Evolutionary conservation across 164 flowering plant genomes (phyloP), one percentile per base, ranked within the genome.

Genomic region (Litsea cubeba): DNA sequence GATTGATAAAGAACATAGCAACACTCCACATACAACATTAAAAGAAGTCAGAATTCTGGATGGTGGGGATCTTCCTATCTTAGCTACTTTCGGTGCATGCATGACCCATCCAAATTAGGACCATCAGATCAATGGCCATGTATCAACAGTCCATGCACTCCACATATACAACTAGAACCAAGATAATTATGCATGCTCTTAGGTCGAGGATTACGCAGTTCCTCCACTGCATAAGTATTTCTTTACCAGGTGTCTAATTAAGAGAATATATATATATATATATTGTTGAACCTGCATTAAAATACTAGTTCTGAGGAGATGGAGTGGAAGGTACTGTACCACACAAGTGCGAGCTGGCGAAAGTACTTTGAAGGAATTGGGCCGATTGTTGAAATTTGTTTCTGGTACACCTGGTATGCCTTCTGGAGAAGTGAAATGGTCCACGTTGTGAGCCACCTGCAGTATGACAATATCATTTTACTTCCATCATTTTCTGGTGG

Each of bases 381-480:
- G 99, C 5, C 98, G 92, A 71, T 92, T 90, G 81, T 95, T 93
- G 84, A 95, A 95, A 83, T 93, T 95, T 58, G 99, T 93, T 77
- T 93, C 99, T 32, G 96, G 94, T 24, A 84, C 89, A 51, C 99
- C 99, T 4, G 99, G 99, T 78, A 87, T 83, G 62, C 99, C 99
- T 88, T 95, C 99, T n/a, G 96, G 97, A 10, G 82, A 82, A 28
- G 99, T 93, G 84, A 95, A 95, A 84, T 93, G 99, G 74, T 93
- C 96, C n/a, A 79, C 88, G 75, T 92, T 89, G 78, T 93, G 98
- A 23, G 90, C 92, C 75, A 93, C 93, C 99, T 93, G 83, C 68
- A 51, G 18, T 8, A 50, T 23, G 25, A n/a, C n/a, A n/a, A 23
- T 68, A 35, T 28, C 60, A 54, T 3, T 54, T 40, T 40, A 40